Conservation (phyloP, 1,139 yeast species). For the Diutina siamensis region DNA sequence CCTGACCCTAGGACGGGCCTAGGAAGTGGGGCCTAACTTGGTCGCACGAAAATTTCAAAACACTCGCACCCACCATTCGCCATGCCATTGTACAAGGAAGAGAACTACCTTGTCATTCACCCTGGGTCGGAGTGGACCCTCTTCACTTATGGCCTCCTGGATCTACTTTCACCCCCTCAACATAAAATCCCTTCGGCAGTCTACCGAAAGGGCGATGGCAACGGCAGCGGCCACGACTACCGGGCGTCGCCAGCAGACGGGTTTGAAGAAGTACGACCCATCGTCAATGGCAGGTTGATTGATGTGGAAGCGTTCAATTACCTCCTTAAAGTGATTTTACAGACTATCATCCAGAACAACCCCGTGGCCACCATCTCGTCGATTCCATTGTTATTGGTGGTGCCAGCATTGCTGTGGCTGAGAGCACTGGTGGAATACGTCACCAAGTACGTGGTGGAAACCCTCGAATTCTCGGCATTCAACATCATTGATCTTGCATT, state of each 20-base stretch:
- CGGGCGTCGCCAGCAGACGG: slow-evolving; percentile 22
- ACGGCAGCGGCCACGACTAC: slow-evolving; percentile 20
- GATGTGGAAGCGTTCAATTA: slow-evolving; percentile 64
- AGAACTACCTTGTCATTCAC: slow-evolving; percentile 51
- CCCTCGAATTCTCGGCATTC: slow-evolving; percentile 62
- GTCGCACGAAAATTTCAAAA: not conserved
- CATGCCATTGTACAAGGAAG: slow-evolving; percentile 56
- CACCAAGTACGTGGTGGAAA: slow-evolving; percentile 68
- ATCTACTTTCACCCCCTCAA: slow-evolving; percentile 67
- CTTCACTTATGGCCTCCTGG: slow-evolving; percentile 74
- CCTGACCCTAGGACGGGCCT: no score
- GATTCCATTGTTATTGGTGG: slow-evolving; percentile 41
- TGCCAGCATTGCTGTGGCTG: slow-evolving; percentile 62
- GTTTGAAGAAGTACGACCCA: slow-evolving; percentile 44
- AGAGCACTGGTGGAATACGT: slow-evolving; percentile 54
- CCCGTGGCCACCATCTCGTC: slow-evolving; percentile 40
- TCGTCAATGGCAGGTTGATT: slow-evolving; percentile 49
- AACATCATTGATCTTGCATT: slow-evolving; percentile 58
- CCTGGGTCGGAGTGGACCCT: slow-evolving; percentile 74
- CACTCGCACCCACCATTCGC: not conserved
- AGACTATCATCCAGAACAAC: slow-evolving; percentile 39
- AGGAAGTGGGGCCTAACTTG: no score
- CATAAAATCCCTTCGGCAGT: slow-evolving; percentile 68
- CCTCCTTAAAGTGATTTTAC: slow-evolving; percentile 49
- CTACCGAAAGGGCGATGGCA: slow-evolving; percentile 23